Evolutionary conservation across 75 land plant genomes (phyloP).

Genomic region (Larix kaempferi): DNA sequence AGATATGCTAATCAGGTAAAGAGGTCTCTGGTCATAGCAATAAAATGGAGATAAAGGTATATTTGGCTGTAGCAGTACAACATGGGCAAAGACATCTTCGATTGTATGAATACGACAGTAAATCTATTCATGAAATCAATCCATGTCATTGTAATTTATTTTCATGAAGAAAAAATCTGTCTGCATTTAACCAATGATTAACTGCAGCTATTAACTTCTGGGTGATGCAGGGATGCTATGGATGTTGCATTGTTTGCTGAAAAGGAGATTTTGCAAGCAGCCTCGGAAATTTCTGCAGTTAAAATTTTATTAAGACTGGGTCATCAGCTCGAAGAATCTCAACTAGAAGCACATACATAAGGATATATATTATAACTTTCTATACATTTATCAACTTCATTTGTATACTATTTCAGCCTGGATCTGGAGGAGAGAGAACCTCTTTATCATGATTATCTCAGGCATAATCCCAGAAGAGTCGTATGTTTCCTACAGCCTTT

Average conservation of each 20-base stretch:
- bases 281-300: conserved; percentile 27
- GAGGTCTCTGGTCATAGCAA: not conserved
- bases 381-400: not conserved
- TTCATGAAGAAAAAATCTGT: not conserved
- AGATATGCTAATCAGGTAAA: conserved; percentile 45
- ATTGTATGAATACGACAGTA: not conserved
- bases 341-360: not conserved
- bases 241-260: conserved; percentile 44
- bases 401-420: not conserved
- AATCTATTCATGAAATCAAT: not conserved
- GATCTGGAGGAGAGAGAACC: not conserved
- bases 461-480: too few relatives aligned
- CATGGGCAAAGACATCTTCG: not conserved
- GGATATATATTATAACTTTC: not conserved
- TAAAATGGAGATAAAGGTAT: conserved; percentile 17
- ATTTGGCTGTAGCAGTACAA: not conserved
- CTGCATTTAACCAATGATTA: not conserved
- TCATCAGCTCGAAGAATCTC: conserved; percentile 2
- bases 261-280: conserved; percentile 35
- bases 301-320: conserved; percentile 49
- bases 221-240: conserved; percentile 47
- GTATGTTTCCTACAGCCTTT: not conserved
- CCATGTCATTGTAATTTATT: not conserved
- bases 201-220: not conserved
- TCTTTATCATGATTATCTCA: not conserved